Evolutionary conservation across 768 basidiomycete genomes (phyloP).

Genomic region (Multifurca ochricompacta): DNA sequence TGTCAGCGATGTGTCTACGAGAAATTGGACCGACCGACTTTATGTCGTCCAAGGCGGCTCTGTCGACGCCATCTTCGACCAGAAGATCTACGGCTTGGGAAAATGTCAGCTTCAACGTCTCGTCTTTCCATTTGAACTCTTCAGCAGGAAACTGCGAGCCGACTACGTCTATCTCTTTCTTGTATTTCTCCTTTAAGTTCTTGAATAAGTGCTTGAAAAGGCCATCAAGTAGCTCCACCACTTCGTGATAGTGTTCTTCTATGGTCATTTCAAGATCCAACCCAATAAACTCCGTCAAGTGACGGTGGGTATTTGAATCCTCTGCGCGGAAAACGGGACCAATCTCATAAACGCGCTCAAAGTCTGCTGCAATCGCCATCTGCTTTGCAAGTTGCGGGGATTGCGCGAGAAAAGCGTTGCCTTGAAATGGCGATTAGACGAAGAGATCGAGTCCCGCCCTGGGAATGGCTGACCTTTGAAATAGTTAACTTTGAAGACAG

Average conservation of each 20-base stretch:
- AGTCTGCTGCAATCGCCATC: constrained; percentile 98
- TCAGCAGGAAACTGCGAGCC: constrained; percentile 89
- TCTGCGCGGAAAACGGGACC: constrained; percentile 96
- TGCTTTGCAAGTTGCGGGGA: constrained; percentile 97
- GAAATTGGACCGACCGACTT: constrained; percentile 41
- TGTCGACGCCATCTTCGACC: constrained; percentile 74
- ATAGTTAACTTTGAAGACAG: constrained; percentile 96
- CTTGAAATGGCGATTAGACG: constrained; percentile 32
- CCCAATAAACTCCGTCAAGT: constrained; percentile 97
- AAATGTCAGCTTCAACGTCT: constrained; percentile 81
- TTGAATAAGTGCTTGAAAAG: constrained; percentile 84
- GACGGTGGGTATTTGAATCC: constrained; percentile 93
- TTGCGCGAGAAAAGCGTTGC: constrained; percentile 88
- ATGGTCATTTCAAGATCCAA: constrained; percentile 99
- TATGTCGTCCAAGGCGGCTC: constrained; percentile 82
- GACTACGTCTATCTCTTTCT: constrained; percentile 75
- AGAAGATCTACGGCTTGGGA: constrained; percentile 83
- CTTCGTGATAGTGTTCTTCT: constrained; percentile 98
- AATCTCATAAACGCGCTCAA: constrained; percentile 97
- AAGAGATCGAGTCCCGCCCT: neutral
- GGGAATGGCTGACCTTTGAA: constrained; percentile 68
- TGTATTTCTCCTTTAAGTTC: constrained; percentile 67
- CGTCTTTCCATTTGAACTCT: constrained; percentile 90
- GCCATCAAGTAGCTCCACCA: constrained; percentile 83
- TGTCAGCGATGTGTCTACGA: constrained; percentile 2